These are phyloP conservation scores for Grifola frondosa DNA, from an alignment of 1,284 basidiomycete genomes.

Conservation along the genomic window DNA sequence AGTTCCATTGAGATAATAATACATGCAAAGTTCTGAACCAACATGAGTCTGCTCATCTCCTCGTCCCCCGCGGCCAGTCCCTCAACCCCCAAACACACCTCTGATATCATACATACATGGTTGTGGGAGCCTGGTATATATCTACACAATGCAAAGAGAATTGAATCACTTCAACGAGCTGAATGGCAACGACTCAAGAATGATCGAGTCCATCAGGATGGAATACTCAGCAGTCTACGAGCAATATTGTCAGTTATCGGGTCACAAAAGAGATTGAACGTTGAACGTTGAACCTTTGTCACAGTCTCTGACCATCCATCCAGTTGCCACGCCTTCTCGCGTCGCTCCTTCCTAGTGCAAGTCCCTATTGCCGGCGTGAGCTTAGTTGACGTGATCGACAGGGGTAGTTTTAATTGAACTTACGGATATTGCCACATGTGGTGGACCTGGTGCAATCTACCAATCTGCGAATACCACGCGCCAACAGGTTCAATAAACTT, in stretches of 20 bases:
- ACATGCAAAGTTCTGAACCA: too few relatives aligned
- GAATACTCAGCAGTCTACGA: constrained; percentile 75
- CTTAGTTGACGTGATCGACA: constrained; percentile 16
- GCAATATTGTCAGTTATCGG: constrained; percentile 4
- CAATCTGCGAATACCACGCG: constrained; percentile 93
- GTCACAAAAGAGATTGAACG: constrained; percentile 1
- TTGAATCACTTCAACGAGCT: constrained; percentile 83
- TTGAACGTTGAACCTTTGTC: constrained; percentile 63
- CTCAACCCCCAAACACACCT: too few relatives aligned
- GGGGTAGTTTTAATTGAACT: constrained; percentile 32
- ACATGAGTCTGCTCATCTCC: too few relatives aligned
- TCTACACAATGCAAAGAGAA: too few relatives aligned
- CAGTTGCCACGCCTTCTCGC: constrained; percentile 89
- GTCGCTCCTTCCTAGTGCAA: constrained; percentile 80
- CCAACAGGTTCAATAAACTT: constrained; percentile 86
- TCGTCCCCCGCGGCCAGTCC: too few relatives aligned
- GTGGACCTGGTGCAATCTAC: constrained; percentile 86
- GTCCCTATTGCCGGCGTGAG: constrained; percentile 44
- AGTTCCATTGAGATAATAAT: too few relatives aligned
- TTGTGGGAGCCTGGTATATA: too few relatives aligned
- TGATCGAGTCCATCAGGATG: constrained; percentile 75
- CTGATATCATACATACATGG: too few relatives aligned
- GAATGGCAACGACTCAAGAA: constrained; percentile 73
- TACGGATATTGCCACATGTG: constrained; percentile 94
- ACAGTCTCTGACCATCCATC: constrained; percentile 96